phyloP scores from a whole-genome alignment of 805 yeast species.

The Maudiozyma serrabonitensis region DNA sequence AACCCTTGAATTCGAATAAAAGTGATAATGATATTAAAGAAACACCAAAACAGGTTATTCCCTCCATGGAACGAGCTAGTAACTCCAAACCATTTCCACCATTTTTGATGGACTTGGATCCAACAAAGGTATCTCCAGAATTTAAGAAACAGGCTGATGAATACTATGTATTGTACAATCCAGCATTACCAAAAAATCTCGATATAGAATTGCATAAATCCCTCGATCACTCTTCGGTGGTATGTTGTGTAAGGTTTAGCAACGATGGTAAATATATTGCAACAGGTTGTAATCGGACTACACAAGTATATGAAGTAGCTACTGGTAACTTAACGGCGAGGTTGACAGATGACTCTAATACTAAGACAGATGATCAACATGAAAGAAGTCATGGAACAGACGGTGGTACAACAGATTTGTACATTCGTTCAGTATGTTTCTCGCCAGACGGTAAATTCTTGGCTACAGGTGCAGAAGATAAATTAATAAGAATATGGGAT shows the following conservation, averaged over 20 bases:
- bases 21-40: conserved; percentile 5
- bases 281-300: conserved; percentile 92
- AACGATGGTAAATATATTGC: conserved; percentile 88
- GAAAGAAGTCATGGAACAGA: conserved; percentile 37
- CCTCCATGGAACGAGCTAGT: conserved; percentile 31
- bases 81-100: conserved; percentile 74
- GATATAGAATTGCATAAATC: conserved; percentile 87
- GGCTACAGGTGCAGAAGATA: conserved; percentile 92
- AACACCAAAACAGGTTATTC: conserved; percentile 29
- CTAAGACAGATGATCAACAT: conserved; percentile 15
- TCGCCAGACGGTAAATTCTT: conserved; percentile 89
- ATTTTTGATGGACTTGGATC: conserved; percentile 71
- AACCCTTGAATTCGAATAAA: no score
- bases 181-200: conserved; percentile 62
- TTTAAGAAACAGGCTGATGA: conserved; percentile 76
- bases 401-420: conserved; percentile 63
- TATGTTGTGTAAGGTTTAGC: conserved; percentile 91
- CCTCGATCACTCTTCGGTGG: conserved; percentile 87
- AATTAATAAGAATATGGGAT: conserved; percentile 92
- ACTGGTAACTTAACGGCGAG: conserved; percentile 85
- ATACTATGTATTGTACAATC: conserved; percentile 84
- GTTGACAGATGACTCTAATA: conserved; percentile 65
- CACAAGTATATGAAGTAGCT: conserved; percentile 87
- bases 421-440: conserved; percentile 91
- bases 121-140: conserved; percentile 62